phyloP scores from a whole-genome alignment of 225 moss, liverwort and hornwort species.

The Climacium dendroides region DNA sequence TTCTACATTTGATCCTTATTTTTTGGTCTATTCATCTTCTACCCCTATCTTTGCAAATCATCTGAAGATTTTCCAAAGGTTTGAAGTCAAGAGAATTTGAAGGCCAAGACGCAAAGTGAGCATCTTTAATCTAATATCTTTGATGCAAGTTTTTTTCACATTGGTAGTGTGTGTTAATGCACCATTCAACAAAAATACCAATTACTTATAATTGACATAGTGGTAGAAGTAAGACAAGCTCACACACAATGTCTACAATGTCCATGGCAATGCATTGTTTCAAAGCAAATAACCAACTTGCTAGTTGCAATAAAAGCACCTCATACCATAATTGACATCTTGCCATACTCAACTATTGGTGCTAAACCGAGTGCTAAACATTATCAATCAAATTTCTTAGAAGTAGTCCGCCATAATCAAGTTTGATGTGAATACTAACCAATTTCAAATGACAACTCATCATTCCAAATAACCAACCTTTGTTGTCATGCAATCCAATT shows the following conservation, averaged over 20 bases:
- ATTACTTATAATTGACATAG: background rate
- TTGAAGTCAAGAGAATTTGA: background rate
- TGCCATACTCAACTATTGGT: background rate
- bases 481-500: background rate
- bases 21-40: too few species aligned
- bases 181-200: background rate
- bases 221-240: background rate
- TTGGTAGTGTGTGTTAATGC: too few species aligned
- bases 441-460: background rate
- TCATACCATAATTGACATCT: background rate
- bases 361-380: too few species aligned
- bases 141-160: background rate
- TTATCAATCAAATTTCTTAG: background rate
- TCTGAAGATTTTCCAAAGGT: fast-evolving
- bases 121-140: background rate
- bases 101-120: too few species aligned
- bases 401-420: fast-evolving
- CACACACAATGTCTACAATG: background rate
- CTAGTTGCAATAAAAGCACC: background rate
- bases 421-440: background rate
- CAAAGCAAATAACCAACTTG: background rate
- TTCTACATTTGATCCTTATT: background rate
- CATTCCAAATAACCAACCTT: background rate
- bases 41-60: background rate
- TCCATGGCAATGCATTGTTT: too few species aligned